These are phyloP conservation scores for Colletotrichum theobromicola DNA, from an alignment of 2,329 filamentous ascomycete species.

Conservation along the genomic window DNA sequence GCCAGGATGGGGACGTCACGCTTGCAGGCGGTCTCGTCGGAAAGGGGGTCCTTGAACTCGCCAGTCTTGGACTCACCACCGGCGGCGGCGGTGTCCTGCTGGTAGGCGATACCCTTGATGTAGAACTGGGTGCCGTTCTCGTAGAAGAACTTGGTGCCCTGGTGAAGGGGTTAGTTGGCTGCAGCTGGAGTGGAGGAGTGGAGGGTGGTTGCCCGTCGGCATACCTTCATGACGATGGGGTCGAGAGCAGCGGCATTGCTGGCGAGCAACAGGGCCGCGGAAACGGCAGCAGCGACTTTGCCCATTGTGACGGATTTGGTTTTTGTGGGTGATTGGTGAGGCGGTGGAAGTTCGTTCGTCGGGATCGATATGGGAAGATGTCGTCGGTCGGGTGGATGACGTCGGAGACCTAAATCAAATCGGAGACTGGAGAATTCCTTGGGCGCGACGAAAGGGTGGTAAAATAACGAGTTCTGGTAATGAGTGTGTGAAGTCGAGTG, in stretches of 20 bases:
- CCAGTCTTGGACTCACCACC: constrained; percentile 52
- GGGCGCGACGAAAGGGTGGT: neutral
- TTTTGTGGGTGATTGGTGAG: neutral
- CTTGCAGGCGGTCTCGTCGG: constrained; percentile 73
- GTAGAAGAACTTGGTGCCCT: constrained; percentile 90
- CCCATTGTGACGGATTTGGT: constrained; percentile 5
- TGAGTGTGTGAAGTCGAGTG: constrained; percentile 20
- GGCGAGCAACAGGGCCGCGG: constrained; percentile 46
- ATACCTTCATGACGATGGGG: constrained; percentile 73
- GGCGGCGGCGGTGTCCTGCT: constrained; percentile 73
- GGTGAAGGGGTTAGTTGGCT: constrained; percentile 21
- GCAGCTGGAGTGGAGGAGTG: neutral
- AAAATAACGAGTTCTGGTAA: constrained; percentile 18
- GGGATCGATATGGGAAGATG: neutral
- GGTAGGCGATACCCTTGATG: constrained; percentile 95
- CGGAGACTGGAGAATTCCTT: neutral
- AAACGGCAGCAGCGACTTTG: constrained; percentile 25
- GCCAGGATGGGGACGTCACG: constrained; percentile 85
- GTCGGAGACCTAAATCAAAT: neutral
- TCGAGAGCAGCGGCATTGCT: constrained; percentile 51
- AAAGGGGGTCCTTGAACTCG: constrained; percentile 82
- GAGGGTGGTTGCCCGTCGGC: too few relatives aligned
- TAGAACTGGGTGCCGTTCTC: constrained; percentile 72
- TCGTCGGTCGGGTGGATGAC: neutral
- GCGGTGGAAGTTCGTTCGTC: neutral